Evolutionary conservation across 75 land plant genomes (phyloP).

Genomic region (Sequoiadendron giganteum): DNA sequence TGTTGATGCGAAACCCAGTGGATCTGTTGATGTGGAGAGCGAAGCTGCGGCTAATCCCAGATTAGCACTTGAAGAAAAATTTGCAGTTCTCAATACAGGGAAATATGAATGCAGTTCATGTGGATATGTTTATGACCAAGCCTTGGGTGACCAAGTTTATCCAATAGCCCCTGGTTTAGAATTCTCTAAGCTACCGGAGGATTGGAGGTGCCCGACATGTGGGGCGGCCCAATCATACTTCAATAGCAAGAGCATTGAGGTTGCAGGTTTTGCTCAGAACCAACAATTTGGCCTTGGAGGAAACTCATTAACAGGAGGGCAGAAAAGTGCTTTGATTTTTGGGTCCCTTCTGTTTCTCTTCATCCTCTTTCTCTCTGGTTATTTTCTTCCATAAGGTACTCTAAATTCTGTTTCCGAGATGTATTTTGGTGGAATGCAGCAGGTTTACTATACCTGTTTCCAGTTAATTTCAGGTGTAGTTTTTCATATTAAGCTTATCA

Average conservation of each 20-base stretch:
- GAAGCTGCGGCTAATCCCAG: background rate
- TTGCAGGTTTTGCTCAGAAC: constrained; percentile 97
- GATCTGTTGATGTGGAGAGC: background rate
- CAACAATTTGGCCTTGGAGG: constrained; percentile 89
- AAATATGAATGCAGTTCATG: constrained; percentile 88
- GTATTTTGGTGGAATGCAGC: too few species aligned
- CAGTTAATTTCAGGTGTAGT: too few species aligned
- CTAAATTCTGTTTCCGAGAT: too few species aligned
- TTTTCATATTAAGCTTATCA: too few species aligned
- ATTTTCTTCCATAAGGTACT: constrained; percentile 56
- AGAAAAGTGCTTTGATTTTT: constrained; percentile 86
- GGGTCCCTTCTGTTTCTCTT: constrained; percentile 73
- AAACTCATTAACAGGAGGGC: constrained; percentile 81
- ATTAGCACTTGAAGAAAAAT: constrained; percentile 60
- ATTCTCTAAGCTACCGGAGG: constrained; percentile 75
- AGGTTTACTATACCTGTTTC: too few species aligned
- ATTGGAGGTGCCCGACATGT: constrained; percentile 97
- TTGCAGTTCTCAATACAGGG: constrained; percentile 89
- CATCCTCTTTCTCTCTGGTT: constrained; percentile 76
- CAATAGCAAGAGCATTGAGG: constrained; percentile 89
- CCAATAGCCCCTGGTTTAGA: constrained; percentile 83
- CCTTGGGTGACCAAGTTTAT: constrained; percentile 69
- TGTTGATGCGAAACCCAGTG: background rate
- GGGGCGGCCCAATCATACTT: constrained; percentile 92
- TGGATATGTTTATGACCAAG: constrained; percentile 71